A percentile compares a stretch with the other conserved stretches of the same genome.
Evolutionary conservation across 495 filamentous ascomycete species (phyloP).

Genomic region (Staphylotrichum longicolle): DNA sequence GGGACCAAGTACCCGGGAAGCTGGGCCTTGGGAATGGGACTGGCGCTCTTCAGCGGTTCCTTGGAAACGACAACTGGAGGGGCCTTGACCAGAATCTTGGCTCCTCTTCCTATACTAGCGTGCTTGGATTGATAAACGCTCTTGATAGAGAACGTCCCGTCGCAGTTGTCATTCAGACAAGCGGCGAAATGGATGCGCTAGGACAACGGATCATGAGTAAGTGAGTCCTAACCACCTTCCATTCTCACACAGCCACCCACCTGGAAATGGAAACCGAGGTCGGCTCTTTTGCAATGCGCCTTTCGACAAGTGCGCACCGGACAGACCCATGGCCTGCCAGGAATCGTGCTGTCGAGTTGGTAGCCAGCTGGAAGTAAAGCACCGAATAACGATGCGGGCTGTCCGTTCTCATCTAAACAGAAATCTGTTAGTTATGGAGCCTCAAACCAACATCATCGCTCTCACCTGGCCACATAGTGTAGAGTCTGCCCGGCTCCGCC

Average conservation of each 20-base stretch:
- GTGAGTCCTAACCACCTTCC: no score
- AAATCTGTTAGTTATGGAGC: neutral
- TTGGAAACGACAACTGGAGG: conserved; percentile 24
- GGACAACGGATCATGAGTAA: neutral
- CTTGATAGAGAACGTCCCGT: conserved; percentile 36
- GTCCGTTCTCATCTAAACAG: conserved; percentile 14
- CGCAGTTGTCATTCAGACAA: conserved; percentile 39
- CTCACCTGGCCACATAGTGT: conserved; percentile 34
- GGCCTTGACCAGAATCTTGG: conserved; percentile 13
- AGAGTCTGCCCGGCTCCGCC: conserved; percentile 32
- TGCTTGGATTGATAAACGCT: conserved; percentile 21
- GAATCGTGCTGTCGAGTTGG: conserved; percentile 14
- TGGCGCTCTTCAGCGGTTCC: neutral
- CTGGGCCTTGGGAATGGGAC: neutral
- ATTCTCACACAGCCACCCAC: conserved; percentile 3
- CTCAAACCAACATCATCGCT: neutral
- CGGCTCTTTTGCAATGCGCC: conserved; percentile 12
- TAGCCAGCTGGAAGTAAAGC: conserved; percentile 32
- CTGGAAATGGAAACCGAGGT: conserved; percentile 31
- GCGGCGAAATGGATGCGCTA: conserved; percentile 28
- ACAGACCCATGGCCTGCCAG: conserved; percentile 27
- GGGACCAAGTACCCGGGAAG: conserved; percentile 9
- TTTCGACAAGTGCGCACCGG: conserved; percentile 28
- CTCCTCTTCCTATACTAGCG: conserved; percentile 13
- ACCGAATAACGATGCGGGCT: conserved; percentile 13